Evolutionary conservation across 2,329 filamentous ascomycete genomes (phyloP).

Genomic region (Ilyonectria sp.): DNA sequence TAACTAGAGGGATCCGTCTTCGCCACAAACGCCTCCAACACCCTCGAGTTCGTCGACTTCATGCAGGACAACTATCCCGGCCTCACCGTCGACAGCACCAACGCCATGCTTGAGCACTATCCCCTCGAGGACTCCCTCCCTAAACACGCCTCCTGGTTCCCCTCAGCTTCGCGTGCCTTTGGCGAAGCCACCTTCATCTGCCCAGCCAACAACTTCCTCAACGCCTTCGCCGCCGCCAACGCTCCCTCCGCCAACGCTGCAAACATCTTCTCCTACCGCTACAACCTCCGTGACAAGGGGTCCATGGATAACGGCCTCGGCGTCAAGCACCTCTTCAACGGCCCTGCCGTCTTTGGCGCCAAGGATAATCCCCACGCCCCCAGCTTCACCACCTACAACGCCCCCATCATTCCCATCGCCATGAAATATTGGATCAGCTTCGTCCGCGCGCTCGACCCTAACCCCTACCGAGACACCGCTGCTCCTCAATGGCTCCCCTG

Average conservation of each 20-base stretch:
- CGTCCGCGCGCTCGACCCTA: slow-evolving; percentile 62
- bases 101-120: slow-evolving; percentile 57
- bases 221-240: slow-evolving; percentile 47
- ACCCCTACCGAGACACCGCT: slow-evolving; percentile 50
- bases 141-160: slow-evolving; percentile 61
- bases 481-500: slow-evolving; percentile 61
- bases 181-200: slow-evolving; percentile 64
- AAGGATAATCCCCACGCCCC: slow-evolving; percentile 44
- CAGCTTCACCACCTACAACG: slow-evolving; percentile 63
- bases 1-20: slow-evolving; percentile 63
- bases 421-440: slow-evolving; percentile 68
- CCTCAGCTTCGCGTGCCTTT: slow-evolving; percentile 58
- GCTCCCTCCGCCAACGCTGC: slow-evolving; percentile 33
- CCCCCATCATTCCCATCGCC: slow-evolving; percentile 60
- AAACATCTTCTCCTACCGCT: slow-evolving; percentile 63
- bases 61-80: slow-evolving; percentile 64
- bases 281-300: slow-evolving; percentile 61
- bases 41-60: slow-evolving; percentile 56
- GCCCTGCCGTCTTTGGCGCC: slow-evolving; percentile 65
- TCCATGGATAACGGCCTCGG: slow-evolving; percentile 58
- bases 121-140: slow-evolving; percentile 54
- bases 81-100: slow-evolving; percentile 55
- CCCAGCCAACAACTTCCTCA: slow-evolving; percentile 58
- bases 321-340: slow-evolving; percentile 65
- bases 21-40: slow-evolving; percentile 54